These are phyloP conservation scores for Handroanthus guayacan DNA, from an alignment of 257 asterid species.

Conservation along the genomic window DNA sequence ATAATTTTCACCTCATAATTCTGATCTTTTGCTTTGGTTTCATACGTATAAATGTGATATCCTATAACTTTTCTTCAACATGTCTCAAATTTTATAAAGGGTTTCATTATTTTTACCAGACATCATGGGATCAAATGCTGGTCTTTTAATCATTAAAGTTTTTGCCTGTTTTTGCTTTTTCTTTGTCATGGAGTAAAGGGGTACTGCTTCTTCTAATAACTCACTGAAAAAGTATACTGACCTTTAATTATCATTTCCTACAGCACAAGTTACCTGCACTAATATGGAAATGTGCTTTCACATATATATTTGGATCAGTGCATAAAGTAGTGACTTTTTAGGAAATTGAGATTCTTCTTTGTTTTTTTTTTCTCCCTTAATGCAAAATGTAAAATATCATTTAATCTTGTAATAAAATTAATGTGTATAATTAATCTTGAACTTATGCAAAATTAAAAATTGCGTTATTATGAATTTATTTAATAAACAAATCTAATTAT, in stretches of 20 bases:
- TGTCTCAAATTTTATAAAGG: constrained; percentile 33
- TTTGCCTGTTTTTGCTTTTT: constrained; percentile 28
- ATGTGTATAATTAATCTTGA: background rate
- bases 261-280: background rate
- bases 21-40: constrained; percentile 43
- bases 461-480: background rate
- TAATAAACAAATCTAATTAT: constrained; percentile 24
- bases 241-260: background rate
- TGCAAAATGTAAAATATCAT: background rate
- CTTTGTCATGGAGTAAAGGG: constrained; percentile 25
- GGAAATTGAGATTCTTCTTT: too few relatives aligned
- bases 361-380: background rate
- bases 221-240: background rate
- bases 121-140: constrained; percentile 70
- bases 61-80: background rate
- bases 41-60: constrained; percentile 23
- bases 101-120: constrained; percentile 43
- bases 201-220: background rate
- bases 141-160: constrained; percentile 25
- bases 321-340: background rate
- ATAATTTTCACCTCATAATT: constrained; percentile 52
- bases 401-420: background rate
- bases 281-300: background rate
- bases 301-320: background rate
- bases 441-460: background rate